Percentiles rank a stretch among this genome's conserved stretches.
These are phyloP conservation scores for Cyathus pygmaeus DNA, from an alignment of 1,284 basidiomycete genomes.

Conservation along the genomic window DNA sequence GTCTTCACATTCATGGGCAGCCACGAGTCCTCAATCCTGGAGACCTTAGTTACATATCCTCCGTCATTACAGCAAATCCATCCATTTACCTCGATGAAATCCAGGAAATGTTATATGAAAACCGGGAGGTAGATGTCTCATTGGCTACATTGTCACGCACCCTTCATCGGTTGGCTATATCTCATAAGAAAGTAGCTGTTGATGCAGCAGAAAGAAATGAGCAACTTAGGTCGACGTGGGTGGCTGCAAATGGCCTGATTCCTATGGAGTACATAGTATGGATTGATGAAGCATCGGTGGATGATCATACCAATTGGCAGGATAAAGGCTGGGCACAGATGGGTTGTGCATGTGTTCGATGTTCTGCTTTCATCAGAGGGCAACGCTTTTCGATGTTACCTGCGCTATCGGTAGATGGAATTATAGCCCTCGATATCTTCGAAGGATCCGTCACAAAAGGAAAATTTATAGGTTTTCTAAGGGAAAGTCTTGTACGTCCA, in stretches of 20 bases:
- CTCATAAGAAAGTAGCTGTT: conserved; percentile 28
- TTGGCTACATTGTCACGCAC: conserved; percentile 12
- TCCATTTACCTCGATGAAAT: conserved; percentile 23
- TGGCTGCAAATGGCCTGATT: conserved; percentile 26
- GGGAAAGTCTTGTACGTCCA: conserved; percentile 30
- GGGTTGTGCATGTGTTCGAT: conserved; percentile 19
- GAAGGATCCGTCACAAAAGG: conserved; percentile 40
- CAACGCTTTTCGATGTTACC: conserved; percentile 41
- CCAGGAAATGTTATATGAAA: conserved; percentile 10
- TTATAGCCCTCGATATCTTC: conserved; percentile 41
- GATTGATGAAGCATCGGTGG: conserved; percentile 35
- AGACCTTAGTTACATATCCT: conserved; percentile 20
- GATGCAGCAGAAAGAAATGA: conserved; percentile 37
- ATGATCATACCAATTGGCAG: conserved; percentile 20
- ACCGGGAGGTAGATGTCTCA: conserved; percentile 9
- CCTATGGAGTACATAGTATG: conserved; percentile 33
- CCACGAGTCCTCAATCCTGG: conserved; percentile 11
- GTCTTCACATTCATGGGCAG: conserved; percentile 6
- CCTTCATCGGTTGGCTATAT: conserved; percentile 13
- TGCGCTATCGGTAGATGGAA: conserved; percentile 35
- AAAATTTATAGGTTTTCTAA: conserved; percentile 33
- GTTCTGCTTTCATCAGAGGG: conserved; percentile 32
- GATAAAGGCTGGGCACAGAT: conserved; percentile 12
- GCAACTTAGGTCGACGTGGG: conserved; percentile 32
- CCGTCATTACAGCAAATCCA: conserved; percentile 19